Evolutionary conservation across 2,329 filamentous ascomycete species (phyloP), one percentile per base, ranked within the genome.

Genomic region (Epichloe sp.): DNA sequence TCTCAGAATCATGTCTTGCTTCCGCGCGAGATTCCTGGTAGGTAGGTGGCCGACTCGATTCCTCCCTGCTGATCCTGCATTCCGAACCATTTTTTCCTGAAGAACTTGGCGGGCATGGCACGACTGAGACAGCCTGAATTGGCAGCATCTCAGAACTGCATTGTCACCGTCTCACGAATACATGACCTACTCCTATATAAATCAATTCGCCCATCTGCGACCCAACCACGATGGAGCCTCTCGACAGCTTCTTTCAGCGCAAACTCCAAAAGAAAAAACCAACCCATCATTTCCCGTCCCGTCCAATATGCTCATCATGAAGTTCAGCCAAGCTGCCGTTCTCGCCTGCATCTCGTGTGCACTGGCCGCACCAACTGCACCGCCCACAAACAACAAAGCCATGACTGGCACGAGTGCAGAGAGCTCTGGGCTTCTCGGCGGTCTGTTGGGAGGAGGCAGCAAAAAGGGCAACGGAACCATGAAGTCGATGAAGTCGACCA

Each of bases 311-410:
- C 36, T 38, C 36, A 49, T 31, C 5, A 49, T 43, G 47, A 42
- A 49, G 47, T 17, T 43, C 47, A n/a, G 8, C 15, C 21, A 34
- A 21, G 47, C 38, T 35, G 21, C 38, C 47, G 7, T 49, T 12
- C 47, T 49, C n/a, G 47, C 47, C 40, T 49, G 37, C 38, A 43
- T 49, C 47, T 42, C 47, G 10, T 15, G 38, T 14, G 40, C 40
- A 14, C 17, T 43, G 37, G 47, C 47, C 40, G 47, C 47, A 35
- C 47, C 46, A 8, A 40, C 46, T 41, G 46, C 46, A 17, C 45
- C 45, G 34, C n/a, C 45, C 19, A 31, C 35, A 23, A 6, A 23
- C 17, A 37, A 40, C 5, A 38, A 47, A 35, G 36, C 45, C 8
- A 21, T 38, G 21, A 10, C 45, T 21, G 45, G 45, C 34, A 17